Percentiles rank a stretch among this genome's conserved stretches.
Evolutionary conservation across 768 basidiomycete species (phyloP).

Genomic region (Gymnopilus junonius): DNA sequence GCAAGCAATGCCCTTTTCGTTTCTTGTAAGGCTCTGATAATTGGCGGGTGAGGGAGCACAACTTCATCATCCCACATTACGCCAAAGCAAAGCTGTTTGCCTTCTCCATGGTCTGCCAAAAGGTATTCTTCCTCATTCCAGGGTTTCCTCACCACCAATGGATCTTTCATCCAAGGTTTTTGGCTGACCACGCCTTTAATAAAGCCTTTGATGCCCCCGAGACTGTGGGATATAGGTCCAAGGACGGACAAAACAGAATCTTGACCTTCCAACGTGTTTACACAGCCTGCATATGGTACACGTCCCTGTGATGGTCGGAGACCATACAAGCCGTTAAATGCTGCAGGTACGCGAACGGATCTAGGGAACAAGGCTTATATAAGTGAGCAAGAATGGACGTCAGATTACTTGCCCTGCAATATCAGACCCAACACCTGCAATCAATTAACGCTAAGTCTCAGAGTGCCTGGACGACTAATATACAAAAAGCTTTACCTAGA

Average conservation of each 20-base stretch:
- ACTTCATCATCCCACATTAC: slow-evolving; percentile 71
- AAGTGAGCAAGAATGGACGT: not conserved
- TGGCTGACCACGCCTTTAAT: slow-evolving; percentile 61
- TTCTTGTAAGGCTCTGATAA: slow-evolving; percentile 61
- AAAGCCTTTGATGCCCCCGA: slow-evolving; percentile 67
- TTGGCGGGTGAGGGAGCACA: slow-evolving; percentile 64
- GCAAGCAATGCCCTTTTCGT: slow-evolving; percentile 58
- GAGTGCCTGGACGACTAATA: slow-evolving; percentile 1
- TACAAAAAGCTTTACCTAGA: slow-evolving; percentile 34
- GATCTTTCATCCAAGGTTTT: slow-evolving; percentile 72
- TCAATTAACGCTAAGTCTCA: slow-evolving; percentile 16
- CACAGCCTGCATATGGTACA: slow-evolving; percentile 68
- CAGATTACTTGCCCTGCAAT: slow-evolving; percentile 63
- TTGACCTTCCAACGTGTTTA: slow-evolving; percentile 71
- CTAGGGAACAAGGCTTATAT: slow-evolving; percentile 32
- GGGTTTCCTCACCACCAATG: slow-evolving; percentile 55
- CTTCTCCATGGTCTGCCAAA: slow-evolving; percentile 57
- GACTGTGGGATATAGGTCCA: slow-evolving; percentile 66
- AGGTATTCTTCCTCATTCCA: slow-evolving; percentile 67
- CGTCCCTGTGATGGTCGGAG: slow-evolving; percentile 72
- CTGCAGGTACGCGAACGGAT: slow-evolving; percentile 72
- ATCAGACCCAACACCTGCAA: slow-evolving; percentile 78
- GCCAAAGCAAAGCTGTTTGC: slow-evolving; percentile 50
- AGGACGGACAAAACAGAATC: no score
- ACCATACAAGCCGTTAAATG: slow-evolving; percentile 71